These are phyloP conservation scores for Aspergillus latus DNA, from an alignment of 2,329 filamentous ascomycete species.

Conservation along the genomic window DNA sequence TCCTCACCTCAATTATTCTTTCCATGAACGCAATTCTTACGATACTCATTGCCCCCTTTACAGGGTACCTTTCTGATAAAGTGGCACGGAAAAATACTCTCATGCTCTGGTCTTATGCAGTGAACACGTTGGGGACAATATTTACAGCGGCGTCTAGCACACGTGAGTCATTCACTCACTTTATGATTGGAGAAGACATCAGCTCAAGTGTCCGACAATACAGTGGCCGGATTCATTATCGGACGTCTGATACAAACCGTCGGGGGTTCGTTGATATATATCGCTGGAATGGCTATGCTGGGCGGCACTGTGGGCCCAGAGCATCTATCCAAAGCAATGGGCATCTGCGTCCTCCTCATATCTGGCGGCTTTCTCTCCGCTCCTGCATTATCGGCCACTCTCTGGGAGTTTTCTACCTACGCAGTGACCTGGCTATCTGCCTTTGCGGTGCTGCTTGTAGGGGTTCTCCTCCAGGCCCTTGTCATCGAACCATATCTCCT, in stretches of 20 bases:
- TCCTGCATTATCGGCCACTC: background rate
- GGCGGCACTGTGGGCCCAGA: background rate
- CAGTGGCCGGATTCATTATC: background rate
- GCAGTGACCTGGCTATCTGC: background rate
- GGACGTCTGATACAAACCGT: background rate
- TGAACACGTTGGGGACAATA: background rate
- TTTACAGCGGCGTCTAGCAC: background rate
- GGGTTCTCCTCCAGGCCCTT: background rate
- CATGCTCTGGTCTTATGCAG: background rate
- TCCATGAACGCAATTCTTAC: background rate
- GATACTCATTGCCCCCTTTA: background rate
- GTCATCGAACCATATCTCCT: background rate
- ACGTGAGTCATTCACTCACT: background rate
- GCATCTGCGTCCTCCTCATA: background rate
- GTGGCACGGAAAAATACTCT: background rate
- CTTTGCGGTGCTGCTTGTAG: background rate
- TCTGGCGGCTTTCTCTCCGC: background rate
- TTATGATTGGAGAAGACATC: background rate
- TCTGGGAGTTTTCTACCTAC: slow-evolving; percentile 3
- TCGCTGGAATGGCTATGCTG: background rate
- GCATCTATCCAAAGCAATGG: background rate
- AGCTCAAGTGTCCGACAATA: background rate
- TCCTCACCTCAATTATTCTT: background rate
- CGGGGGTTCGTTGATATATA: background rate
- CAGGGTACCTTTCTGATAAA: background rate